Percentiles rank a stretch among this genome's conserved stretches.
These are phyloP conservation scores for Cichorium intybus DNA, from an alignment of 140 eudicot species.

Conservation along the genomic window DNA sequence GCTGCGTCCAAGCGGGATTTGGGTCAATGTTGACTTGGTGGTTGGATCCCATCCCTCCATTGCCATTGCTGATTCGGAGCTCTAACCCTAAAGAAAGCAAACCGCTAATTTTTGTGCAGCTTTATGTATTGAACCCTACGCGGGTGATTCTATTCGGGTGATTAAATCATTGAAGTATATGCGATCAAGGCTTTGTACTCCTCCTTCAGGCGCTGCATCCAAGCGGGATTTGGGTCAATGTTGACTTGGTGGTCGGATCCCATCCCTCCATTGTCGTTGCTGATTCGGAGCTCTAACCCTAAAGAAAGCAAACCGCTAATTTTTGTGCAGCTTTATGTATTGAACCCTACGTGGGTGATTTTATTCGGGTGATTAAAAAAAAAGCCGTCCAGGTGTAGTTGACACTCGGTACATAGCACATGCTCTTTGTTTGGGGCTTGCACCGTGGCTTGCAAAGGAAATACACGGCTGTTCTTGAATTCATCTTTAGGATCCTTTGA, in stretches of 20 bases:
- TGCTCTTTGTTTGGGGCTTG: slow-evolving; percentile 99
- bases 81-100: slow-evolving; percentile 28
- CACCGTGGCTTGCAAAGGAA: slow-evolving; percentile 99
- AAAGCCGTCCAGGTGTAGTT: too few relatives aligned
- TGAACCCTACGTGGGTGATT: background rate
- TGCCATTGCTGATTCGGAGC: slow-evolving; percentile 6
- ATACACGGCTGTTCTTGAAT: slow-evolving; percentile 96
- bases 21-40: slow-evolving; percentile 84
- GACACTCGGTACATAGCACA: too few relatives aligned
- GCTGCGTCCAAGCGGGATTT: slow-evolving; percentile 81
- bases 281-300: slow-evolving; percentile 29
- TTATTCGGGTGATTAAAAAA: too few relatives aligned
- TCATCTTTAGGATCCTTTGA: too few relatives aligned
- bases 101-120: background rate
- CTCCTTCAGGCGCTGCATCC: slow-evolving; percentile 93
- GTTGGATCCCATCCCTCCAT: slow-evolving; percentile 96
- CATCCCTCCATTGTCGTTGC: slow-evolving; percentile 68
- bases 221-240: slow-evolving; percentile 79
- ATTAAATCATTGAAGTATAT: slow-evolving; percentile 96
- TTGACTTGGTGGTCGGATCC: slow-evolving; percentile 91
- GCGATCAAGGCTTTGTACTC: slow-evolving; percentile 88
- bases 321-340: background rate
- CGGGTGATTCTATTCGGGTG: too few relatives aligned
- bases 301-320: background rate
- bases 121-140: background rate